These are phyloP conservation scores for Colletotrichum costaricense DNA, from an alignment of 2,329 filamentous ascomycete species.

Conservation along the genomic window DNA sequence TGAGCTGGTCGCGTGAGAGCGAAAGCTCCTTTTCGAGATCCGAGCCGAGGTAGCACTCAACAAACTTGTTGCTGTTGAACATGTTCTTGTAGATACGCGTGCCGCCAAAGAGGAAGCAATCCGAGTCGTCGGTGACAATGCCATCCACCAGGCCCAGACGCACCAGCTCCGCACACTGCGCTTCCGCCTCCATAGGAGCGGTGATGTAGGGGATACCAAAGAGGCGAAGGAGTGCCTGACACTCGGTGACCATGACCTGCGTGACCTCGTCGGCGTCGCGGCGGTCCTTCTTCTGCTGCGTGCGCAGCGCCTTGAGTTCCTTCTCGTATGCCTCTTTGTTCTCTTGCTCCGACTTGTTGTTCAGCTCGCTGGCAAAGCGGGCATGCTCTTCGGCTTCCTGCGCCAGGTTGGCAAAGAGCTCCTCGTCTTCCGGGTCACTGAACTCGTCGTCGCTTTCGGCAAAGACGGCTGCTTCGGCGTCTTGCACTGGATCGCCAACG, in stretches of 20 bases:
- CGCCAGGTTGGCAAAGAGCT: conserved; percentile 86
- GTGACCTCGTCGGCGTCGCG: conserved; percentile 97
- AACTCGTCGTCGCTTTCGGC: conserved; percentile 76
- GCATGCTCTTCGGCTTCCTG: conserved; percentile 94
- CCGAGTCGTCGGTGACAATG: conserved; percentile 96
- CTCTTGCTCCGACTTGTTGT: conserved; percentile 76
- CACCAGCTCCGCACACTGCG: conserved; percentile 94
- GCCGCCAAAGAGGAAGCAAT: conserved; percentile 96
- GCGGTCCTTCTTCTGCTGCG: conserved; percentile 96
- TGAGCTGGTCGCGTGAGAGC: conserved; percentile 86
- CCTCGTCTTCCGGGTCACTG: conserved; percentile 92
- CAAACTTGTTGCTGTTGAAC: conserved; percentile 98
- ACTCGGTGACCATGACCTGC: conserved; percentile 95
- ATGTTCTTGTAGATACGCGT: conserved; percentile 99
- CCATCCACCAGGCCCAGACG: conserved; percentile 90
- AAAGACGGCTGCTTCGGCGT: conserved; percentile 54
- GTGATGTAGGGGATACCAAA: conserved; percentile 98
- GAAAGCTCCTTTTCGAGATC: conserved; percentile 93
- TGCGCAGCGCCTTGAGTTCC: conserved; percentile 87
- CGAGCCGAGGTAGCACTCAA: conserved; percentile 89
- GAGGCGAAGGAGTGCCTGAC: conserved; percentile 87
- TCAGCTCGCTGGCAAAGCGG: conserved; percentile 89
- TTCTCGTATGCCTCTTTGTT: conserved; percentile 85
- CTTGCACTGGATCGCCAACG: conserved; percentile 35
- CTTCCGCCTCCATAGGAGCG: conserved; percentile 98